Base-by-base conservation (phyloP, 345 rosid genomes). In the Theobroma cacao region DNA sequence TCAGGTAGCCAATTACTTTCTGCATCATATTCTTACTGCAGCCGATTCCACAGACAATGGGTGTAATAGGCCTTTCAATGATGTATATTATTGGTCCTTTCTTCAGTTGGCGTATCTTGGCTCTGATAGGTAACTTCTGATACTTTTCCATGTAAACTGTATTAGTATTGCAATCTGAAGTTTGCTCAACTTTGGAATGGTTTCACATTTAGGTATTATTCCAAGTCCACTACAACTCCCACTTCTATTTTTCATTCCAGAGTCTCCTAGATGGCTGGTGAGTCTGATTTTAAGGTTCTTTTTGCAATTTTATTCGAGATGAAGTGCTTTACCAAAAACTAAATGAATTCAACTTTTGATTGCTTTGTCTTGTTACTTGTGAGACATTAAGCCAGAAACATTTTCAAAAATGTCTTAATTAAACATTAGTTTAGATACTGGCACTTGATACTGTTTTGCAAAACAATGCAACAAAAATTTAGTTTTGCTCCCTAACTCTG, bases 91-190 rank as follows among this genome's bases (percentile, higher is more conserved):
- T 73, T n/a, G 64, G 76, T 8, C 20, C 76, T 34, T 36, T 36
- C 45, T 34, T 55, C 50, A 36, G 55, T 13, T 73, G 65, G 76
- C 76, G 76, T 7, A 22, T 36, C 50, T 55, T 55, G 48, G 76
- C 76, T 73, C 50, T 73, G 34, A 50, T 53, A 15, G 48, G 64
- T 73, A 24, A 10, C 48, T 34, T 52, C 4, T 9, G 1, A 17
- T 4, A 34, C n/a, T 40, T 20, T 18, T 34, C 52, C 18, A 36
- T 72, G 41, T 1, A 26, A 31, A 15, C 41, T 67, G 72, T 11
- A 48, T 26, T 22, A 24, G 33, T 17, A 33, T 8, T 50, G 61
- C 62, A 28, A 48, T 72, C 62, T 56, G 28, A 20, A 20, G 11
- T 20, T 53, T 24, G 64, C 26, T 24, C 64, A 40, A 41, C 5